Conservation (phyloP, 257 asterid species). For the Paulownia fortunei region DNA sequence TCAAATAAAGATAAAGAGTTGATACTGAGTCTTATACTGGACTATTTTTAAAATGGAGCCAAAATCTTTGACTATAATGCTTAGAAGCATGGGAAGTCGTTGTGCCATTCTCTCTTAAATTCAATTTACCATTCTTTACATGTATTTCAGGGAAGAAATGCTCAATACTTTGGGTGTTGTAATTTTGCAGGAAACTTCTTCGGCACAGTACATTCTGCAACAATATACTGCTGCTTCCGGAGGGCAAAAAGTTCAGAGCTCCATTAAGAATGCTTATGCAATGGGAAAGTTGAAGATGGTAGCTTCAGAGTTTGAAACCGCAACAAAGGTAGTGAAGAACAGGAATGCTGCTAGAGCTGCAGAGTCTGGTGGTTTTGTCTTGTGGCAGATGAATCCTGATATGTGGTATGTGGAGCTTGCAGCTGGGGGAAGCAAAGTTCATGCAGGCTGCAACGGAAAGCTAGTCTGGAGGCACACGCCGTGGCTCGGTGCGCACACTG, state of each 20-base stretch:
- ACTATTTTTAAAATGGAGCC: background rate
- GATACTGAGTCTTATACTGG: background rate
- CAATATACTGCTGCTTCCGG: constrained; percentile 87
- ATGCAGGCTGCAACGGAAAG: constrained; percentile 85
- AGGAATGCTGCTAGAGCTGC: constrained; percentile 56
- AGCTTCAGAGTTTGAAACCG: constrained; percentile 80
- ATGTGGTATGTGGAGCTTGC: constrained; percentile 94
- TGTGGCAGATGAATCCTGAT: constrained; percentile 89
- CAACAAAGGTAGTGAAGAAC: constrained; percentile 75
- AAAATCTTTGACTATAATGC: background rate
- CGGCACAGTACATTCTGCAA: constrained; percentile 84
- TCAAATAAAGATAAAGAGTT: background rate
- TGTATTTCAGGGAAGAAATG: background rate
- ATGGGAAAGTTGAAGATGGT: constrained; percentile 86
- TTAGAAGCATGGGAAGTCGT: background rate
- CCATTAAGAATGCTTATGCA: constrained; percentile 78
- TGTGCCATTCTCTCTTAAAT: background rate
- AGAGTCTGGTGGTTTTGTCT: constrained; percentile 78
- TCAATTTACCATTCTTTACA: background rate
- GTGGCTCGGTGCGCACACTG: constrained; percentile 88
- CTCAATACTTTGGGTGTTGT: background rate
- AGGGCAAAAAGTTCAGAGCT: constrained; percentile 66
- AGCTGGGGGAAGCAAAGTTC: constrained; percentile 83
- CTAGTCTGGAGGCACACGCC: constrained; percentile 90
- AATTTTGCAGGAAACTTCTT: constrained; percentile 70